phyloP scores from a whole-genome alignment of 192 early-diverging fungal genomes.

The Backusella luteola region DNA sequence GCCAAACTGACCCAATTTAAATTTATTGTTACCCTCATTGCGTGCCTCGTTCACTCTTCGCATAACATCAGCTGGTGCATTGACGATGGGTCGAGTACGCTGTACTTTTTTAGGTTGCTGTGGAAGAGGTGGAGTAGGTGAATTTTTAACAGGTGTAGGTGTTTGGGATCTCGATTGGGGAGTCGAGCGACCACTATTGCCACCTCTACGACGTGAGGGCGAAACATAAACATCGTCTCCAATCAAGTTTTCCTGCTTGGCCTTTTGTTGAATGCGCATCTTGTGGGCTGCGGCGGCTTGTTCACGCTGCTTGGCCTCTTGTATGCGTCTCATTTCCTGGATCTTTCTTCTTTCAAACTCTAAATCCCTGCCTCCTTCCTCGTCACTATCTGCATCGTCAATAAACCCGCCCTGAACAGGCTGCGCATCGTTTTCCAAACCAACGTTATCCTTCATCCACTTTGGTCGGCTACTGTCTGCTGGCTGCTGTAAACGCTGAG shows the following conservation, averaged over 20 bases:
- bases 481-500: conserved; percentile 25
- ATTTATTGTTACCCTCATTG: conserved; percentile 73
- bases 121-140: conserved; percentile 4
- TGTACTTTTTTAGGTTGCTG: conserved; percentile 29
- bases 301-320: neutral
- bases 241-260: neutral
- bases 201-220: conserved; percentile 23
- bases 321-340: neutral
- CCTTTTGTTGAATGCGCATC: conserved; percentile 4
- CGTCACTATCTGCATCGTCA: conserved; percentile 21
- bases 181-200: neutral
- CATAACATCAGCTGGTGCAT: conserved; percentile 42
- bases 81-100: conserved; percentile 38
- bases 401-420: neutral
- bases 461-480: conserved; percentile 25
- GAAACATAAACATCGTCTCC: conserved; percentile 28
- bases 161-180: conserved; percentile 17
- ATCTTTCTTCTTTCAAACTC: conserved; percentile 2
- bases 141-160: neutral
- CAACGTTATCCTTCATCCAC: conserved; percentile 35
- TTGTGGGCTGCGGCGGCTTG: neutral
- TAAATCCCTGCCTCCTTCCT: neutral
- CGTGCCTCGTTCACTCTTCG: conserved; percentile 43
- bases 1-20: conserved; percentile 89
- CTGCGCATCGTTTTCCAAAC: neutral